Evolutionary conservation across 306 rosid genomes (phyloP).

Genomic region (Trifolium fragiferum): DNA sequence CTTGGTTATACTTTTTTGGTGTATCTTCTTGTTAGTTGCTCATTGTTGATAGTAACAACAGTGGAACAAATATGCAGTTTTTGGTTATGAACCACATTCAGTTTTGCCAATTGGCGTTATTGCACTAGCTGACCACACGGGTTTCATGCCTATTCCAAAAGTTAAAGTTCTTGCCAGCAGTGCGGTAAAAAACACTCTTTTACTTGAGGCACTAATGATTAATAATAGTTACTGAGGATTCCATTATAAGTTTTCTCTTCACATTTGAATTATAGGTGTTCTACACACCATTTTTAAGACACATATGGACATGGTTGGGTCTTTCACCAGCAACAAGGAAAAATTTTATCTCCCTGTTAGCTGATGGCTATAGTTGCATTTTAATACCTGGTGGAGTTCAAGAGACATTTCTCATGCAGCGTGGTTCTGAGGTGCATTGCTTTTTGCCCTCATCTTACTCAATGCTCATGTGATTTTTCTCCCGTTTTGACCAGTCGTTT

Average conservation of each 20-base stretch:
- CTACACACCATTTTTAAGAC: conserved; percentile 89
- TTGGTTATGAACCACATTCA: conserved; percentile 96
- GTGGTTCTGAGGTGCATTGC: conserved; percentile 71
- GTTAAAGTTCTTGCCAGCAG: conserved; percentile 92
- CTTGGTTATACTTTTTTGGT: conserved; percentile 26
- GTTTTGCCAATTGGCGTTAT: conserved; percentile 88
- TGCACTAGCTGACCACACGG: conserved; percentile 74
- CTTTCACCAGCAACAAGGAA: conserved; percentile 71
- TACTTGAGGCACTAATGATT: conserved; percentile 31
- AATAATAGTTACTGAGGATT: conserved; percentile 29
- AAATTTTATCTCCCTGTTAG: conserved; percentile 63
- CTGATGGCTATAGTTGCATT: conserved; percentile 78
- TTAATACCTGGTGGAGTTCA: conserved; percentile 97
- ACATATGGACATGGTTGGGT: conserved; percentile 97
- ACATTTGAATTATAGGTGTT: conserved; percentile 66
- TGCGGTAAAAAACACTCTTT: conserved; percentile 76
- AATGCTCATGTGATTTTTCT: conserved; percentile 23
- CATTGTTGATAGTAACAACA: conserved; percentile 32
- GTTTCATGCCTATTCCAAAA: conserved; percentile 86
- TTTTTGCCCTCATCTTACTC: conserved; percentile 33
- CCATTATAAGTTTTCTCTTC: conserved; percentile 40
- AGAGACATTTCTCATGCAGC: conserved; percentile 83
- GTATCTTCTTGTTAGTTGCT: conserved; percentile 34
- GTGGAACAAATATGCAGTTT: conserved; percentile 59
- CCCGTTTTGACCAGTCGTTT: background rate